phyloP scores from a whole-genome alignment of 140 eudicot species.

The Erigeron philadelphicus region DNA sequence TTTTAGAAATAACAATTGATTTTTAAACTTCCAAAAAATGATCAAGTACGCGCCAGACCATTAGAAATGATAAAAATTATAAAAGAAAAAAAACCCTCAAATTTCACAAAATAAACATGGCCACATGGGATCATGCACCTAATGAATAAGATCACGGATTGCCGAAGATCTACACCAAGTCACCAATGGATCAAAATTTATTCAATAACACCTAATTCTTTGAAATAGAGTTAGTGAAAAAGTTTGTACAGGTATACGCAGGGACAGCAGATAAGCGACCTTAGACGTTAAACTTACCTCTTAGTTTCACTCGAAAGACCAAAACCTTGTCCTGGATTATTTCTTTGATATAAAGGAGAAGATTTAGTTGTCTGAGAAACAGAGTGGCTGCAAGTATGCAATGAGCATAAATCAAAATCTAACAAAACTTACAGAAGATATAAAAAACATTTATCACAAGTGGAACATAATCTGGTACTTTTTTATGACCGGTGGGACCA shows the following conservation, averaged over 20 bases:
- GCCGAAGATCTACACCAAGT: neutral
- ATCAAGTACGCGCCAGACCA: neutral
- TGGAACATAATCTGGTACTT: neutral
- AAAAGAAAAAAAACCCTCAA: neutral
- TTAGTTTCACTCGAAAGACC: constrained; percentile 28
- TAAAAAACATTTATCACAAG: neutral
- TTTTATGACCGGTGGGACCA: neutral
- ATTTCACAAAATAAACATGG: neutral
- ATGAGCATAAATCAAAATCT: constrained; percentile 15
- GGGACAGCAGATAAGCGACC: constrained; percentile 7
- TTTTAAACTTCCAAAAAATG: neutral
- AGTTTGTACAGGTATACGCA: neutral
- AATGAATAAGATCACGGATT: neutral
- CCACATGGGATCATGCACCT: neutral
- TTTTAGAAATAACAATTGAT: neutral
- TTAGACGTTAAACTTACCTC: constrained; percentile 30
- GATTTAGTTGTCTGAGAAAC: constrained; percentile 31
- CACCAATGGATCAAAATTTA: neutral
- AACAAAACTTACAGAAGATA: neutral
- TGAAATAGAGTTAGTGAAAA: neutral
- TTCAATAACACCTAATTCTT: constrained; percentile 12
- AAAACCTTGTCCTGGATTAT: constrained; percentile 19
- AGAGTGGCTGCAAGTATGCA: constrained; percentile 27
- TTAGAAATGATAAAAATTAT: neutral
- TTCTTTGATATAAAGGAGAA: constrained; percentile 35